A percentile compares a stretch with the other conserved stretches of the same genome.
Conservation (phyloP, 495 filamentous ascomycete genomes). For the Trichoderma parareesei region DNA sequence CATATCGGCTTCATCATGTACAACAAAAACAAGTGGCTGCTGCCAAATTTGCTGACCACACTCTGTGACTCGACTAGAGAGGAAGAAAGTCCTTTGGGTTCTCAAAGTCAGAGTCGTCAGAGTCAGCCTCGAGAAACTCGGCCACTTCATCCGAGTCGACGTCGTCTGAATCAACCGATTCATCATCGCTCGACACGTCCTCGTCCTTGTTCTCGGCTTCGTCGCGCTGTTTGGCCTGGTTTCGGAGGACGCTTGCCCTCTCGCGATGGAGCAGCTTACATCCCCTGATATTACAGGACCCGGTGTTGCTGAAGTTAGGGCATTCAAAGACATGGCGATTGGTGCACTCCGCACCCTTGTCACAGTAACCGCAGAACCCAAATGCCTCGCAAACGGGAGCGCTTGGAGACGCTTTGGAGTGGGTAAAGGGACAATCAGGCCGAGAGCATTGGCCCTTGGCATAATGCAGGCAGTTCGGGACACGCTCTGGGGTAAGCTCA, state of each 20-base stretch:
- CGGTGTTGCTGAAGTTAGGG: constrained; percentile 89
- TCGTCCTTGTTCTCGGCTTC: constrained; percentile 66
- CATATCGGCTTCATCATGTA: too few species aligned
- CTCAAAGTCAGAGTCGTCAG: constrained; percentile 30
- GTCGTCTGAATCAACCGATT: constrained; percentile 73
- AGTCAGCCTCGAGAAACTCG: constrained; percentile 51
- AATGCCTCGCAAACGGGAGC: constrained; percentile 81
- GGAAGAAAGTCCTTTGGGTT: constrained; percentile 41
- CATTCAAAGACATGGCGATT: constrained; percentile 86
- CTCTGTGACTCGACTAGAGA: constrained; percentile 18
- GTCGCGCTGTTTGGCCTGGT: constrained; percentile 16
- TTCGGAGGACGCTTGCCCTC: constrained; percentile 60
- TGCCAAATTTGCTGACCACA: too few species aligned
- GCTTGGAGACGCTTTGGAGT: constrained; percentile 71
- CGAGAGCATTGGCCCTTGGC: constrained; percentile 87
- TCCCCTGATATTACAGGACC: constrained; percentile 69
- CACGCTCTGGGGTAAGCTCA: constrained; percentile 75
- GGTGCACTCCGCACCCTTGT: constrained; percentile 67
- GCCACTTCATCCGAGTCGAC: constrained; percentile 77
- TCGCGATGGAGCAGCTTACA: constrained; percentile 85
- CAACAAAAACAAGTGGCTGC: too few species aligned
- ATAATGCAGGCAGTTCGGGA: constrained; percentile 84
- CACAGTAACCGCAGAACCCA: constrained; percentile 83
- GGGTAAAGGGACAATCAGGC: constrained; percentile 77
- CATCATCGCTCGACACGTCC: constrained; percentile 79